Conservation (phyloP, 192 early-diverging fungal species). For the Funneliformis mosseae region DNA sequence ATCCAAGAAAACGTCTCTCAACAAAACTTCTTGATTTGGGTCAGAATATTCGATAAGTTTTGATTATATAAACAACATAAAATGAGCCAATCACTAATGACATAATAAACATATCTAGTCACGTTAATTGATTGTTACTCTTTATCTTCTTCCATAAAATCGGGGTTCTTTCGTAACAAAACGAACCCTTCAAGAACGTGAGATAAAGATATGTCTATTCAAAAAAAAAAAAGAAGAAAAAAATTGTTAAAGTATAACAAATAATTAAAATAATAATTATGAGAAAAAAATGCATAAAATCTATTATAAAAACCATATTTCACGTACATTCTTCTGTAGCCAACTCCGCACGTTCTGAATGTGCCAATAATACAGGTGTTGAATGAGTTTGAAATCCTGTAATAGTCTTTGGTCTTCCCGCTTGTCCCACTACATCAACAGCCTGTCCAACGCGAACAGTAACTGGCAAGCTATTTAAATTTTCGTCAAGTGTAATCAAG, state of each 20-base stretch:
- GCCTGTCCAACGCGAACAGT: slow-evolving; percentile 98
- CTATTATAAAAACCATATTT: background rate
- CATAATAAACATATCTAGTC: too few species aligned
- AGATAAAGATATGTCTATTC: slow-evolving; percentile 69
- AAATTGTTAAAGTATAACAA: background rate
- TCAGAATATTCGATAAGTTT: too few species aligned
- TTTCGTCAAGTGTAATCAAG: slow-evolving; percentile 94
- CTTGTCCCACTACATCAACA: slow-evolving; percentile 99
- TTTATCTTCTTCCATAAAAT: slow-evolving; percentile 74
- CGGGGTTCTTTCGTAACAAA: slow-evolving; percentile 91
- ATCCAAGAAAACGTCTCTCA: too few species aligned
- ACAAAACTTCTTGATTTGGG: too few species aligned
- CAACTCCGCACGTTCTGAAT: slow-evolving; percentile 96
- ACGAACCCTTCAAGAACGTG: slow-evolving; percentile 95
- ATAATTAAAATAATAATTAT: slow-evolving; percentile 4
- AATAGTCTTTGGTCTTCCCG: slow-evolving; percentile 97
- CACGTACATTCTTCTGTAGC: slow-evolving; percentile 89
- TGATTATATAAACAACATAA: too few species aligned
- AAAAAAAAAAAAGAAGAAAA: background rate
- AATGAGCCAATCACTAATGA: too few species aligned
- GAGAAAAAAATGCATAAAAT: slow-evolving; percentile 9
- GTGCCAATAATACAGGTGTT: slow-evolving; percentile 94
- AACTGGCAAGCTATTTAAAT: slow-evolving; percentile 77
- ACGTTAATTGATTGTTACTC: slow-evolving; percentile 34
- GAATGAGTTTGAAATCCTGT: slow-evolving; percentile 99